Base-by-base conservation (phyloP, 2,329 filamentous ascomycete genomes). In the Podosphaera leucotricha region DNA sequence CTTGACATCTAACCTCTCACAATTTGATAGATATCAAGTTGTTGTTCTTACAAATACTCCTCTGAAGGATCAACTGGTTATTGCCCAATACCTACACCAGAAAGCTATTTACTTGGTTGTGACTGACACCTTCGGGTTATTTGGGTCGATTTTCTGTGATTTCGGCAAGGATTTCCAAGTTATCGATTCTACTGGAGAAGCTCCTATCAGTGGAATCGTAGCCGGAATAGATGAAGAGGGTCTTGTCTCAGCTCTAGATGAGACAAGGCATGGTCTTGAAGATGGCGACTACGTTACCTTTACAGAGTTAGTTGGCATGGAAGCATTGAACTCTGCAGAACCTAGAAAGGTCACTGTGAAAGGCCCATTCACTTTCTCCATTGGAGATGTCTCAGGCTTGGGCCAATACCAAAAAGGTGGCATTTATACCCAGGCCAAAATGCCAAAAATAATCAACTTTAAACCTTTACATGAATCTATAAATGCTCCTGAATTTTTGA, bases 251-350 rank as follows among this genome's bases (percentile, higher is more conserved):
- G 85, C 86, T 8, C 67, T 94, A 22, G 90, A 98, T 53, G 90
- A 98, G 66, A 90, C 85, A 8, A 74, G 90, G 45, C 90, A 98
- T 60, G 90, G 90, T 4, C 68, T 98, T 35, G 85, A 94, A 61
- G 90, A 98, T 66, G 90, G 87, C 19, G 90, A 98, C 60, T 93
- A 78, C 59, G 85, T 98, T 45, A 93, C 84, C 7, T 98, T 98
- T 60, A 78, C 82, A 2, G 90, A 98, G 60, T 60, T 98, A 19
- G 76, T 90, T 64, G 90, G 90, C 19, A 83, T 98, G 81, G 86
- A 93, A 48, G 75, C 63, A 5, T 62, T 98, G 49, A 98, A 98
- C 60, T 72, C 72, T 53, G 71, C 74, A 38, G 81, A 83, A 49
- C 87, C 90, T 42, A 76, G 82, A 52, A 93, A 94, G 65, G 74